Evolutionary conservation across 176 grass and related monocot species (phyloP).

Genomic region (Juncus effusus): DNA sequence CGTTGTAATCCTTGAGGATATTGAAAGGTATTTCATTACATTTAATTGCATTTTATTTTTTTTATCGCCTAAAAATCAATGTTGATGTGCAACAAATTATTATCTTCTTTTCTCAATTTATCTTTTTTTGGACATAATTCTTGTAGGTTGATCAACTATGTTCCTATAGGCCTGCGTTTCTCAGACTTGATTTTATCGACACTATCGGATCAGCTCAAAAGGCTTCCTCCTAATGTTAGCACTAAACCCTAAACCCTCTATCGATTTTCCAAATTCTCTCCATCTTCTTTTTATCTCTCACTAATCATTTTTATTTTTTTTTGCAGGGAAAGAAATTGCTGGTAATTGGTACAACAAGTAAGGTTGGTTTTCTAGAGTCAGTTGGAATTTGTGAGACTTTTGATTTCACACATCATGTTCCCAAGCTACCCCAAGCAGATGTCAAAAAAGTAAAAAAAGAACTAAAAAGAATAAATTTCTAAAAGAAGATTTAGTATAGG

Average conservation of each 20-base stretch:
- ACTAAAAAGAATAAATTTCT: background rate
- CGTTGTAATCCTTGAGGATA: constrained; percentile 96
- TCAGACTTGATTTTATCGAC: constrained; percentile 89
- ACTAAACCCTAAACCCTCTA: constrained; percentile 1
- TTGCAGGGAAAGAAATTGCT: constrained; percentile 63
- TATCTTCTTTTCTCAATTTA: background rate
- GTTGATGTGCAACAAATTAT: background rate
- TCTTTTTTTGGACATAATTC: constrained; percentile 15
- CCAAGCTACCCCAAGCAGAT: background rate
- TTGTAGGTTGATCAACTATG: constrained; percentile 86
- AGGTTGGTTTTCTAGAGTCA: constrained; percentile 26
- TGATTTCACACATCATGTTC: background rate
- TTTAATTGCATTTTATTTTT: background rate
- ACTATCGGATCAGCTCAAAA: constrained; percentile 79
- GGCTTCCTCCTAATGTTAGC: constrained; percentile 82
- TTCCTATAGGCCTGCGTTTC: constrained; percentile 91
- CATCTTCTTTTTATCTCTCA: constrained; percentile 6
- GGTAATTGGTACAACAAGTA: constrained; percentile 80
- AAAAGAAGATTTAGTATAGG: background rate
- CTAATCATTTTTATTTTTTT: constrained; percentile 13
- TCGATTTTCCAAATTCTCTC: background rate
- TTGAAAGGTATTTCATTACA: constrained; percentile 46
- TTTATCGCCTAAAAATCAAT: background rate
- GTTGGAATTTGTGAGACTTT: background rate
- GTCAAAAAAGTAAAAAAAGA: background rate